Base-by-base conservation (phyloP, 2,329 filamentous ascomycete genomes). In the Aspergillus phoenicis region DNA sequence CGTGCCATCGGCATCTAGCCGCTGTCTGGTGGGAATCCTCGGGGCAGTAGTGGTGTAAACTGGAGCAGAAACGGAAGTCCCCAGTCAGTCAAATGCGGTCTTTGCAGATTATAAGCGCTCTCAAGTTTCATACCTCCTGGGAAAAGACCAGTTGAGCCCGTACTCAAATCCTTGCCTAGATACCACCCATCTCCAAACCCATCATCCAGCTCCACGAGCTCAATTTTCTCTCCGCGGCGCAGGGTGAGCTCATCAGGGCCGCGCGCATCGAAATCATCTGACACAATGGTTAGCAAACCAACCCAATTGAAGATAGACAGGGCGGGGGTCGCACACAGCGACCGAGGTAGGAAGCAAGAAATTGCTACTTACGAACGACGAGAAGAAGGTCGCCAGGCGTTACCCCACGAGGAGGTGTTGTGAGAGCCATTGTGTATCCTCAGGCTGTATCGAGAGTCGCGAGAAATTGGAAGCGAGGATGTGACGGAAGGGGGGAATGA, bases 241-340 rank as follows among this genome's bases (percentile, higher is more conserved):
- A 99, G 83, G 69, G 87, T 96, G 72, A 99, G 84, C 82, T 99
- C 95, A 79, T 99, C 95, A 60, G 91, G 90, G 77, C 93, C 96
- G 68, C 95, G 88, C 60, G 94, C 93, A 68, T 88, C 83, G 76
- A 99, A 98, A 78, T 97, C 93, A 79, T 99, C 92, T 96, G 67
- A 56, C 75, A 47, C 8, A 17, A 26, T 20, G 43, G 53, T 24
- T 47, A 45, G 52, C 24, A 15, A 11, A 45, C 43, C 17, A 33
- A 11, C 41, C 54, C 24, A 43, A 45, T 10, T 45, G 17, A 57
- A 20, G 20, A 57, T 24, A 17, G 47, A 41, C 10, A 39, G 57
- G 33, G 57, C 22, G 43, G 24, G 15, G 15, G 36, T 48, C 49
- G 59, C 47, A 47, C 55, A 61, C 60, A 59, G 63, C 60, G 55